phyloP scores from a whole-genome alignment of 305 asterid genomes.

The Ruellia speciosa region DNA sequence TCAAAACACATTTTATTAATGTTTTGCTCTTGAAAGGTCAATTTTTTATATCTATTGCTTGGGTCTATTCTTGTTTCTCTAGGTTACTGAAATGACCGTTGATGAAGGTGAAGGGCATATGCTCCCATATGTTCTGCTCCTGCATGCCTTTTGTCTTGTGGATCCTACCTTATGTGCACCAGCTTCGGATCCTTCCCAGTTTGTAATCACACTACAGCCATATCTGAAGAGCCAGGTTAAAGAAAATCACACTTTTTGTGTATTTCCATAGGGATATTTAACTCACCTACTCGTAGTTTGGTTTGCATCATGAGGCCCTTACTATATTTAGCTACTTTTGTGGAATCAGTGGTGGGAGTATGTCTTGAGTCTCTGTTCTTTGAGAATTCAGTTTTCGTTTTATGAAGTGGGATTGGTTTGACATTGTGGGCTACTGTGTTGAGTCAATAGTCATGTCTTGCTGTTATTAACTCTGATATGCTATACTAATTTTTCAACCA shows the following conservation, averaged over 20 bases:
- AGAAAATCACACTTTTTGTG: constrained; percentile 14
- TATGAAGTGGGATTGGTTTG: neutral
- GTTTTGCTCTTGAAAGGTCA: constrained; percentile 18
- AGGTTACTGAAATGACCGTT: constrained; percentile 72
- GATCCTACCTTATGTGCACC: constrained; percentile 92
- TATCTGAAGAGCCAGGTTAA: constrained; percentile 95
- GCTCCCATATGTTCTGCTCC: constrained; percentile 86
- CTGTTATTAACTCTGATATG: neutral
- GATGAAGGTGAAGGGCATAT: constrained; percentile 71
- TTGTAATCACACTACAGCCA: constrained; percentile 89
- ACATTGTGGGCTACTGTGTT: neutral
- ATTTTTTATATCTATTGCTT: constrained; percentile 15
- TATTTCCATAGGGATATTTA: constrained; percentile 7
- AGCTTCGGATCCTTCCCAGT: constrained; percentile 95
- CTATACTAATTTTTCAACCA: neutral
- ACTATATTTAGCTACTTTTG: neutral
- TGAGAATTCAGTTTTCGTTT: neutral
- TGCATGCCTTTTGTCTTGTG: constrained; percentile 89
- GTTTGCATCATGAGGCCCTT: constrained; percentile 2
- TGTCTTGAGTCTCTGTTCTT: neutral
- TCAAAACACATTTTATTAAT: neutral
- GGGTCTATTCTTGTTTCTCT: constrained; percentile 22
- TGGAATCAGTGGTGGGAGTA: constrained; percentile 3
- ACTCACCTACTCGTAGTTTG: constrained; percentile 15
- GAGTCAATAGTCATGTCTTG: constrained; percentile 4